These are phyloP conservation scores for Vaucheria bursata DNA, from an alignment of 352 stramenopile species.

Conservation along the genomic window DNA sequence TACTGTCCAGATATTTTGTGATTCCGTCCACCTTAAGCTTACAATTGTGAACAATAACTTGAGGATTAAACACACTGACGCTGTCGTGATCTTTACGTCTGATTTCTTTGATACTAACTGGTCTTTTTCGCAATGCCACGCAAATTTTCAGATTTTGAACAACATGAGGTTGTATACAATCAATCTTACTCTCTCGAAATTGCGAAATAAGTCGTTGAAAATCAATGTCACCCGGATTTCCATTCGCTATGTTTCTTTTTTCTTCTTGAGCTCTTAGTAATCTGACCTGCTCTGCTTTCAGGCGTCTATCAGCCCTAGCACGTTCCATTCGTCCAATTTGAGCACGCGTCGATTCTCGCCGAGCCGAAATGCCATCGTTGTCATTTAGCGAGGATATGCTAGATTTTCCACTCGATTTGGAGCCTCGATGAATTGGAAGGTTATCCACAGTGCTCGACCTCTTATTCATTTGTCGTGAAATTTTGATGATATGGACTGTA, in stretches of 20 bases:
- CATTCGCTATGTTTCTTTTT: conserved; percentile 37
- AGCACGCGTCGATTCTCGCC: conserved; percentile 27
- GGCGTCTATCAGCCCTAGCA: conserved; percentile 24
- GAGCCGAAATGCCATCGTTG: neutral
- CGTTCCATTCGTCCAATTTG: conserved; percentile 42
- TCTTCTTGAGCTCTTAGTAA: conserved; percentile 36
- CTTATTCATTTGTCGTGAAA: no score
- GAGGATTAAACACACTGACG: conserved; percentile 85
- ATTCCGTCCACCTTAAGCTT: conserved; percentile 97
- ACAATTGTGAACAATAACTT: conserved; percentile 86
- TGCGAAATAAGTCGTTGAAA: conserved; percentile 63
- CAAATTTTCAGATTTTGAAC: conserved; percentile 57
- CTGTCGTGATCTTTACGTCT: conserved; percentile 80
- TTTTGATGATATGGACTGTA: no score
- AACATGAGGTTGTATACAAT: neutral
- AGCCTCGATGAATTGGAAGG: no score
- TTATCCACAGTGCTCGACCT: no score
- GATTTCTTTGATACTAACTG: conserved; percentile 61
- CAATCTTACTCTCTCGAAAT: conserved; percentile 50
- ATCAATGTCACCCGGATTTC: conserved; percentile 68
- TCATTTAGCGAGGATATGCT: neutral
- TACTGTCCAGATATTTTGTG: conserved; percentile 95
- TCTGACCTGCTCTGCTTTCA: neutral
- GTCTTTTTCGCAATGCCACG: conserved; percentile 66
- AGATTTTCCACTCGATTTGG: neutral